Percentiles rank a stretch among this genome's conserved stretches.
These are phyloP conservation scores for Fusarium compactum DNA, from an alignment of 2,329 filamentous ascomycete species.

Conservation along the genomic window DNA sequence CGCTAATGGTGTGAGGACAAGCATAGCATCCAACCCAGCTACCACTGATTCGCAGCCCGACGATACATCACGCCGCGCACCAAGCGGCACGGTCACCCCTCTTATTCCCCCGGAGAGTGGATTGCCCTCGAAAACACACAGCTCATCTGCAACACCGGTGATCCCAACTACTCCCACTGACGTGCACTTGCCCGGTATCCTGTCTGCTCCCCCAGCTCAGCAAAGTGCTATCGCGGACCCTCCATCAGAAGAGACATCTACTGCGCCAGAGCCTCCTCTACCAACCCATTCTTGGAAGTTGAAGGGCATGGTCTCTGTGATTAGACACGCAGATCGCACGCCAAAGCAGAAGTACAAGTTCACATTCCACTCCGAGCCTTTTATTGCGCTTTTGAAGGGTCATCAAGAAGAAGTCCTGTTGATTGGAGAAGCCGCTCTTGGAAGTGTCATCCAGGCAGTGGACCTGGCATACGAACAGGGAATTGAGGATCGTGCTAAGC, in stretches of 20 bases:
- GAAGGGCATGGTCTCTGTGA: conserved; percentile 96
- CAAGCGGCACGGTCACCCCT: conserved; percentile 50
- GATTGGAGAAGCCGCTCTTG: conserved; percentile 88
- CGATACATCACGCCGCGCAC: conserved; percentile 40
- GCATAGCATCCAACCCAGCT: conserved; percentile 40
- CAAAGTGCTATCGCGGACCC: conserved; percentile 52
- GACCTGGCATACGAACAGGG: conserved; percentile 81
- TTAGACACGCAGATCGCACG: conserved; percentile 95
- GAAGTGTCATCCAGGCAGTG: conserved; percentile 90
- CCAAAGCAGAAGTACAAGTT: conserved; percentile 99
- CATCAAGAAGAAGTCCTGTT: conserved; percentile 96
- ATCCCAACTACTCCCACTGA: conserved; percentile 52
- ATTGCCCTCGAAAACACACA: conserved; percentile 52
- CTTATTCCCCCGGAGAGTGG: conserved; percentile 49
- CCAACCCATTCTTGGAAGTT: conserved; percentile 97
- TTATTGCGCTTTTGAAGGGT: conserved; percentile 92
- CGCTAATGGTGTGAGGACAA: conserved; percentile 46
- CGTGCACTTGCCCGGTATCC: conserved; percentile 42
- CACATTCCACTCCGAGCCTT: conserved; percentile 96
- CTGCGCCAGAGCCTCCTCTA: conserved; percentile 70
- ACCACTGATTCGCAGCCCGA: conserved; percentile 45
- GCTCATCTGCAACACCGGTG: conserved; percentile 52
- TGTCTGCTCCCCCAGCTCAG: conserved; percentile 49
- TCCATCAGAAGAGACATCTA: conserved; percentile 48
- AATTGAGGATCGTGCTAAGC: conserved; percentile 86